Percentiles rank a stretch among this genome's conserved stretches.
These are phyloP conservation scores for Pythium apleroticum DNA, from an alignment of 352 stramenopile species.

Conservation along the genomic window DNA sequence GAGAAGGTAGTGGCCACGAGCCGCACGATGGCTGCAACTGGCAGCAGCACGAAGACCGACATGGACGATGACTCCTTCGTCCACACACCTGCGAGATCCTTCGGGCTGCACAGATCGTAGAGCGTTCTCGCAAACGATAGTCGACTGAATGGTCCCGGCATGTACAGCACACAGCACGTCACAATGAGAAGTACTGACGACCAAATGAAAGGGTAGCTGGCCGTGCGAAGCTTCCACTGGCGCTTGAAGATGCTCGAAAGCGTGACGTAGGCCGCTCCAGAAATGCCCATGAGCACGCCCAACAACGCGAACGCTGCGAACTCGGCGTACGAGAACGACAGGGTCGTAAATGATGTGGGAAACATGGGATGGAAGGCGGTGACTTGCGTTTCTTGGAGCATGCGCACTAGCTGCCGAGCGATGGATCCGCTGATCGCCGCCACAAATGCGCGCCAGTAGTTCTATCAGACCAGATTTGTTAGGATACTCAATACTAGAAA, in stretches of 20 bases:
- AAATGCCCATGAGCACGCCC: slow-evolving; percentile 46
- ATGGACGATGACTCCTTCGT: slow-evolving; percentile 26
- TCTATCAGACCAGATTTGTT: slow-evolving; percentile 18
- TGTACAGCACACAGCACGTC: slow-evolving; percentile 38
- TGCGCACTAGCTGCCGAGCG: slow-evolving; percentile 38
- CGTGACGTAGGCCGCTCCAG: slow-evolving; percentile 50
- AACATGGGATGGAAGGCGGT: slow-evolving; percentile 50
- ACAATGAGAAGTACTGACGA: slow-evolving; percentile 35
- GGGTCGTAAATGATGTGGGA: slow-evolving; percentile 38
- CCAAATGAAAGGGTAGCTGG: slow-evolving; percentile 28
- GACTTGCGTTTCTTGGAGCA: slow-evolving; percentile 43
- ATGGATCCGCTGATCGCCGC: slow-evolving; percentile 57
- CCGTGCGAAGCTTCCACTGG: slow-evolving; percentile 35
- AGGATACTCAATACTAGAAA: not conserved
- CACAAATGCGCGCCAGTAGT: slow-evolving; percentile 72
- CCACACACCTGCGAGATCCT: slow-evolving; percentile 33
- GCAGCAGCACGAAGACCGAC: slow-evolving; percentile 36
- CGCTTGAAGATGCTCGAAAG: slow-evolving; percentile 38
- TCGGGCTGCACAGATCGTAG: slow-evolving; percentile 30
- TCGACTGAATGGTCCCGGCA: slow-evolving; percentile 40
- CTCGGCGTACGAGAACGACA: slow-evolving; percentile 51
- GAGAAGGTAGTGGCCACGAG: slow-evolving; percentile 46
- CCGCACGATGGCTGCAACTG: slow-evolving; percentile 34
- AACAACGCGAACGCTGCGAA: slow-evolving; percentile 50
- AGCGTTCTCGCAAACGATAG: slow-evolving; percentile 35